Evolutionary conservation across 495 filamentous ascomycete genomes (phyloP).

Genomic region (Cryomyces antarcticus): DNA sequence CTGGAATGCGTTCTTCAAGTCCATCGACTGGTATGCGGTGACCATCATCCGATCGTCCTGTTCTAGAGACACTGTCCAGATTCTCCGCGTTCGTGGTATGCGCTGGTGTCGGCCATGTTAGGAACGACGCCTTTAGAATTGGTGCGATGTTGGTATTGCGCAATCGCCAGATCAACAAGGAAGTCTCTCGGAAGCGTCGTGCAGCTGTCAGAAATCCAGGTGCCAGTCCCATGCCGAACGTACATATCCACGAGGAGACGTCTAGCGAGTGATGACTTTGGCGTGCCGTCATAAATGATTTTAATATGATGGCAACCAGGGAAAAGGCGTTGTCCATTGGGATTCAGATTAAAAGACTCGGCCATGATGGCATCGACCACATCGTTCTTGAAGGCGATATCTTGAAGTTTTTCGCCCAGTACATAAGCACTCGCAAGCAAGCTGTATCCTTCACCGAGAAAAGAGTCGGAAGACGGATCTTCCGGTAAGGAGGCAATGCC

Average conservation of each 20-base stretch:
- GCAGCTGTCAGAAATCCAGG: not conserved
- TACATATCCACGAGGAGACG: constrained; percentile 1
- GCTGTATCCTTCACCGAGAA: not conserved
- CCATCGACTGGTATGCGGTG: too few species aligned
- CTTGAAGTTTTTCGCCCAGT: constrained; percentile 3
- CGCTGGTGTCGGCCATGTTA: not conserved
- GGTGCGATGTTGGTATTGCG: not conserved
- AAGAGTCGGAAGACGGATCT: not conserved
- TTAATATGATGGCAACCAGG: not conserved
- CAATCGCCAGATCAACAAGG: not conserved
- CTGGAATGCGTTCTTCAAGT: too few species aligned
- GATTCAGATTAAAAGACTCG: not conserved
- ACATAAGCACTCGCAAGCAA: not conserved
- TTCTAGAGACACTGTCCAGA: too few species aligned
- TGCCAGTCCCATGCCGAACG: not conserved
- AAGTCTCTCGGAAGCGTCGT: not conserved
- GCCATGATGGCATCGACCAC: constrained; percentile 2
- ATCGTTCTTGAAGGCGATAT: constrained; percentile 1
- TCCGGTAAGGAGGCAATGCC: not conserved
- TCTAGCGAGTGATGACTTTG: not conserved
- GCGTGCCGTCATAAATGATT: not conserved
- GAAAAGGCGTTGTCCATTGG: not conserved
- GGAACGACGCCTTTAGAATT: not conserved
- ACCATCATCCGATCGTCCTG: too few species aligned
- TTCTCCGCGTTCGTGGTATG: not conserved